Evolutionary conservation across 352 stramenopile genomes (phyloP).

Genomic region (Phytopythium mirpurense): DNA sequence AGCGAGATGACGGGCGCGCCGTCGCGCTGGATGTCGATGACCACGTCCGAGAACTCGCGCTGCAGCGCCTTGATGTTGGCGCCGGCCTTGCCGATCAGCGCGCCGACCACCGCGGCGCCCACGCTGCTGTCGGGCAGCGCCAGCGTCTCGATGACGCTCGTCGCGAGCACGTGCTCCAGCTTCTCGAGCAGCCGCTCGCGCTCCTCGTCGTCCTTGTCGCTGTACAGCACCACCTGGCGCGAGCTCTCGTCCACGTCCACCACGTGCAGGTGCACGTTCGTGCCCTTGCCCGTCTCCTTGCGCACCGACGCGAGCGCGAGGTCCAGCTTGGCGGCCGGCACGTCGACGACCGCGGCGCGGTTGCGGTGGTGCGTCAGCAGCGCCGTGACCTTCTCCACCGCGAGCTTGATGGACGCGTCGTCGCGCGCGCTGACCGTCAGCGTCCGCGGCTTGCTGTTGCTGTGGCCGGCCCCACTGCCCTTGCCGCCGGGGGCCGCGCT

Average conservation of each 20-base stretch:
- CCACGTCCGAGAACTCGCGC: conserved; percentile 49
- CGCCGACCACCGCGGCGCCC: conserved; percentile 48
- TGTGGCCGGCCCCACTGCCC: conserved; percentile 2
- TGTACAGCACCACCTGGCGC: conserved; percentile 52
- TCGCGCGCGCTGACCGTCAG: conserved; percentile 67
- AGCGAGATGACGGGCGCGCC: conserved; percentile 43
- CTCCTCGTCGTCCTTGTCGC: conserved; percentile 37
- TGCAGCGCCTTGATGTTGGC: conserved; percentile 71
- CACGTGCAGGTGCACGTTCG: conserved; percentile 49
- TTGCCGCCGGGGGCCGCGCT: conserved; percentile 15
- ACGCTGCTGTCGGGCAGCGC: conserved; percentile 28
- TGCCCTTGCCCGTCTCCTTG: conserved; percentile 29
- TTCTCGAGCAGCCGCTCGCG: conserved; percentile 59
- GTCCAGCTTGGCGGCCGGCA: conserved; percentile 40
- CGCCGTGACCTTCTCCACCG: conserved; percentile 49
- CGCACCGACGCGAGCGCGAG: conserved; percentile 41
- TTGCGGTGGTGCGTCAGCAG: conserved; percentile 49
- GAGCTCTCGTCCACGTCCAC: conserved; percentile 30
- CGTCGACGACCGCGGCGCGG: conserved; percentile 36
- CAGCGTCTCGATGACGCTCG: conserved; percentile 45
- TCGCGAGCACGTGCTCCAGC: conserved; percentile 52
- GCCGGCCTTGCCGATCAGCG: conserved; percentile 75
- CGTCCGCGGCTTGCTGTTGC: conserved; percentile 25
- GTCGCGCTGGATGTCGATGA: conserved; percentile 58
- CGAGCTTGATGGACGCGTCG: conserved; percentile 52